A percentile compares a stretch with the other conserved stretches of the same genome.
Evolutionary conservation across 202 grass and related monocot species (phyloP).

Genomic region (Cymbopogon flexuosus): DNA sequence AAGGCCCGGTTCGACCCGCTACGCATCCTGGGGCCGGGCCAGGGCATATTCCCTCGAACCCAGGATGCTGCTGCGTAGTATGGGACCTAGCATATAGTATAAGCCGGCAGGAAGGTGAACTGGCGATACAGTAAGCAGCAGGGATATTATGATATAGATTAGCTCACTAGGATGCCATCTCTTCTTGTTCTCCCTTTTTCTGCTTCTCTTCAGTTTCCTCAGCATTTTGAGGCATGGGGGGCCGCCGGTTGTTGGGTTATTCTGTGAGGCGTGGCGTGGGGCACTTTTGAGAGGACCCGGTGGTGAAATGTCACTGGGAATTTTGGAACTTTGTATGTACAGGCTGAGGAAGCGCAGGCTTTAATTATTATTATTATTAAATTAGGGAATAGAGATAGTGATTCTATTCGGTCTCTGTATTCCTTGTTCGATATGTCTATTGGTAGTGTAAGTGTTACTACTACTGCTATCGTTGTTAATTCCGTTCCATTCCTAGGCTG

Average conservation of each 20-base stretch:
- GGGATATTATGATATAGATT: not conserved
- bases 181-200: conserved; percentile 17
- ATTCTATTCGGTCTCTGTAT: conserved; percentile 38
- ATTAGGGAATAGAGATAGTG: conserved; percentile 26
- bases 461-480: not conserved
- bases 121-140: not conserved
- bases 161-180: conserved; percentile 22
- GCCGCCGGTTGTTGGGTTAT: not conserved
- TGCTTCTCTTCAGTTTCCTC: conserved; percentile 24
- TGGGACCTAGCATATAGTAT: not conserved
- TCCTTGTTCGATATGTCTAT: conserved; percentile 17
- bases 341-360: conserved; percentile 42
- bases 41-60: conserved; percentile 65
- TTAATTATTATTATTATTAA: not conserved
- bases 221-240: conserved; percentile 31
- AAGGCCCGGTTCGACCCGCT: conserved; percentile 70
- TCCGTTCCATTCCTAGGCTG: not conserved
- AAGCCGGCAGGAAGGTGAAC: not conserved
- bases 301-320: conserved; percentile 19
- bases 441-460: not conserved
- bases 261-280: not conserved
- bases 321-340: conserved; percentile 47
- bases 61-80: not conserved
- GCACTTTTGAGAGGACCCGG: conserved; percentile 7
- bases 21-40: conserved; percentile 62